Evolutionary conservation across 345 rosid genomes (phyloP), one percentile per base, ranked within the genome.

Genomic region (Rhodomyrtus tomentosa): DNA sequence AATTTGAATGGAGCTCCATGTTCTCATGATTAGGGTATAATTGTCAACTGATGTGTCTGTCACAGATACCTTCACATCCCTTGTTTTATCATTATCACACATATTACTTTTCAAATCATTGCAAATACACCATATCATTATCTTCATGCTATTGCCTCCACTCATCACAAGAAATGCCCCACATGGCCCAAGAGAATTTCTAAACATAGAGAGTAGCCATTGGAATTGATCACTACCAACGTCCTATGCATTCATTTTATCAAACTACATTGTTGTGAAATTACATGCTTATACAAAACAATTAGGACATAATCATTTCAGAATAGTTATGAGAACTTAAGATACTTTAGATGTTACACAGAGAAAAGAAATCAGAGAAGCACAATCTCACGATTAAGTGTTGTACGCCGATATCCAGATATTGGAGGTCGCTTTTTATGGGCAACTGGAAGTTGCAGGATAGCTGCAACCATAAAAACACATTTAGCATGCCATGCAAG

Each of bases 341-440:
- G 36, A 68, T 36, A 25, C 79, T 68, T 68, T 32, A 68, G 79
- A 36, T 68, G 25, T 68, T 68, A 40, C 45, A 68, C 14, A 9
- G 25, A 36, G 25, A 25, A 32, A 18, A 18, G 79, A 68, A 50
- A 22, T n/a, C 53, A 13, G 40, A 81, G 32, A 24, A 81, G 53
- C 21, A 86, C 80, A 48, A 36, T 87, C 98, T 93, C 92, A 97
- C 99, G 96, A 82, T 89, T 93, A 82, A 95, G 89, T 86, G 89
- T 91, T 88, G 91, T 95, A 14, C 99, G 99, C 45, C 87, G 91
- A 90, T 95, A 97, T 91, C 98, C 98, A 87, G 96, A 91, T 88
- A 88, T 92, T 85, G 92, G 88, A 86, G 99, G 96, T 81, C 90
- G 88, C 88, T 93, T 94, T 93, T 92, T 95, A 87, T 95, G 94